Evolutionary conservation across 108 stramenopile genomes (phyloP).

Genomic region (Asterionellopsis glacialis): DNA sequence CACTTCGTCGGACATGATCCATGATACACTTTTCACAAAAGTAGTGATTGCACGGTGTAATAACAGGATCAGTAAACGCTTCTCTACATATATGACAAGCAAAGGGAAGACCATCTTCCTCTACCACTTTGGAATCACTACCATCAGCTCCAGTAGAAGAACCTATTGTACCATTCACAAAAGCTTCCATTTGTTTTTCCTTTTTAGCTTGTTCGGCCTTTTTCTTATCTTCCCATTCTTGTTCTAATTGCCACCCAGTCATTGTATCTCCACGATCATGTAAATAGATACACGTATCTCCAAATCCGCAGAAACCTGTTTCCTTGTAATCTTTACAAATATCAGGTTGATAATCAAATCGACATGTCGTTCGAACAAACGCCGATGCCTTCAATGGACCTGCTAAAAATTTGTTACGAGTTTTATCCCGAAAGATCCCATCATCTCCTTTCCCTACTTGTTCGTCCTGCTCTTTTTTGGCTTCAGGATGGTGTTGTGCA

Average conservation of each 20-base stretch:
- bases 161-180: constrained; percentile 38
- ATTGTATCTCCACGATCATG: constrained; percentile 95
- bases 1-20: constrained; percentile 32
- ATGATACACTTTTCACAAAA: constrained; percentile 89
- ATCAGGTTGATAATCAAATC: constrained; percentile 98
- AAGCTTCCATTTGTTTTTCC: constrained; percentile 59
- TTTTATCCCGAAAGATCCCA: constrained; percentile 16
- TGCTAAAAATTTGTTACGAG: constrained; percentile 56
- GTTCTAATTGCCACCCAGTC: constrained; percentile 93
- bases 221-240: constrained; percentile 91
- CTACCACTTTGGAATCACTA: constrained; percentile 5
- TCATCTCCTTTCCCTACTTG: constrained; percentile 11
- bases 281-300: constrained; percentile 96
- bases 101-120: constrained; percentile 89
- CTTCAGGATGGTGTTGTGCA: constrained; percentile 43
- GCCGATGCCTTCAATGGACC: constrained; percentile 87
- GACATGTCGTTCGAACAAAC: constrained; percentile 84
- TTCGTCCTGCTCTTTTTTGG: constrained; percentile 4
- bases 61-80: constrained; percentile 88
- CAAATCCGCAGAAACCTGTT: constrained; percentile 99
- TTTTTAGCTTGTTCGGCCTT: constrained; percentile 57
- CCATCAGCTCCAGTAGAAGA: constrained; percentile 19
- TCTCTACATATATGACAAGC: constrained; percentile 92
- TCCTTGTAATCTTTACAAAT: constrained; percentile 99
- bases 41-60: constrained; percentile 92